Base-by-base conservation (phyloP, 345 rosid genomes). In the Brassica carinata region DNA sequence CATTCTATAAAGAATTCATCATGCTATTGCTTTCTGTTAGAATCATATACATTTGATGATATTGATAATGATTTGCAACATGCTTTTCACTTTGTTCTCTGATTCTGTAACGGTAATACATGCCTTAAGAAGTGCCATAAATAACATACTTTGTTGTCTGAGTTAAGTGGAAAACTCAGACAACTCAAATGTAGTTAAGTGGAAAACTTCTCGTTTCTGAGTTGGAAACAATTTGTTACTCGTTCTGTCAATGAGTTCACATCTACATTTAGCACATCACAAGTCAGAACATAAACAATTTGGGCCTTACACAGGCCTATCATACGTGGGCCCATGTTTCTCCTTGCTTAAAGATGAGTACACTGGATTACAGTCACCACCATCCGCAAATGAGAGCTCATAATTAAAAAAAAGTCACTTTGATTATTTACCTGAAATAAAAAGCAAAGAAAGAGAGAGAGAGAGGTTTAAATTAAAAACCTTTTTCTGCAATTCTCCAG, bases 391-490 rank as follows among this genome's bases (percentile, higher is more conserved):
- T 62, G 30, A 70, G 2, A 53, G 57, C 68, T 70, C 72, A 75
- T 69, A 29, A 67, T 67, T 31, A 18, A 71, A 53, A 40, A 29
- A 15, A 69, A 55, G 7, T n/a, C 62, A 40, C 31, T 68, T 26
- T 77, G 43, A 64, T 78, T 72, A 78, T 71, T 71, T 74, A 74
- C 79, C 79, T 80, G 79, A 69, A 69, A 75, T 11, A 69, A 62
- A 80, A 80, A 80, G 83, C 79, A 74, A 74, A 71, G 51, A 70
- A 23, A 23, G 26, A 23, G 7, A 51, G 27, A 64, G 27, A 64
- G 29, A 66, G 31, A 53, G 45, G 67, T 53, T 69, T 74, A 62
- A 68, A 80, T 69, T 51, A 10, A 68, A 75, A 75, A 64, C 30
- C 14, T 36, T 51, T 30, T 69, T 74, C 65, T 72, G 83, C 83